phyloP scores from a whole-genome alignment of 2,329 filamentous ascomycete species.

The Epichloe typhina region DNA sequence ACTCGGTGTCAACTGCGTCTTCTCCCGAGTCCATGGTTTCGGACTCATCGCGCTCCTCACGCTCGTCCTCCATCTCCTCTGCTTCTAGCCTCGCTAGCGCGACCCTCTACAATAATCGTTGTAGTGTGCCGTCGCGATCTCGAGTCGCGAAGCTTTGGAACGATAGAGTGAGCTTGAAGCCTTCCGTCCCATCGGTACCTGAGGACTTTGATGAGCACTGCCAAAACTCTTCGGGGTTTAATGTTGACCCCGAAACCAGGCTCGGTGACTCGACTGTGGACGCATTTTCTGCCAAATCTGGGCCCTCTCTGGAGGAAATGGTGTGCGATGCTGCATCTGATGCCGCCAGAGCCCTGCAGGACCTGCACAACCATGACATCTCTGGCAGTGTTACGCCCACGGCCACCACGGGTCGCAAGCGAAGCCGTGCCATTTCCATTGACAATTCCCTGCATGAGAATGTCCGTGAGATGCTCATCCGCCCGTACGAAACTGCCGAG shows the following conservation, averaged over 20 bases:
- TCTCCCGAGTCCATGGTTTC: conserved; percentile 57
- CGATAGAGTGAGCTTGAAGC: conserved; percentile 40
- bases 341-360: conserved; percentile 45
- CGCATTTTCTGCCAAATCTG: conserved; percentile 31
- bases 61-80: conserved; percentile 52
- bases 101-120: conserved; percentile 31
- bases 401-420: conserved; percentile 37
- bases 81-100: conserved; percentile 47
- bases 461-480: conserved; percentile 47
- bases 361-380: conserved; percentile 42
- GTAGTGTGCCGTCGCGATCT: conserved; percentile 50
- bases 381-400: conserved; percentile 23
- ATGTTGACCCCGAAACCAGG: conserved; percentile 38
- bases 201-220: conserved; percentile 40
- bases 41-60: conserved; percentile 46
- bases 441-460: conserved; percentile 53
- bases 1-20: conserved; percentile 48
- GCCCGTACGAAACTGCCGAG: conserved; percentile 15
- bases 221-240: conserved; percentile 42
- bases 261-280: conserved; percentile 36
- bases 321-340: conserved; percentile 32
- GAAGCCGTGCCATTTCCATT: conserved; percentile 44
- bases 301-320: conserved; percentile 32
- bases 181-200: conserved; percentile 42
- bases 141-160: conserved; percentile 44